These are phyloP conservation scores for Isoetes engelmannii DNA, from an alignment of 83 land plant genomes.

Conservation along the genomic window DNA sequence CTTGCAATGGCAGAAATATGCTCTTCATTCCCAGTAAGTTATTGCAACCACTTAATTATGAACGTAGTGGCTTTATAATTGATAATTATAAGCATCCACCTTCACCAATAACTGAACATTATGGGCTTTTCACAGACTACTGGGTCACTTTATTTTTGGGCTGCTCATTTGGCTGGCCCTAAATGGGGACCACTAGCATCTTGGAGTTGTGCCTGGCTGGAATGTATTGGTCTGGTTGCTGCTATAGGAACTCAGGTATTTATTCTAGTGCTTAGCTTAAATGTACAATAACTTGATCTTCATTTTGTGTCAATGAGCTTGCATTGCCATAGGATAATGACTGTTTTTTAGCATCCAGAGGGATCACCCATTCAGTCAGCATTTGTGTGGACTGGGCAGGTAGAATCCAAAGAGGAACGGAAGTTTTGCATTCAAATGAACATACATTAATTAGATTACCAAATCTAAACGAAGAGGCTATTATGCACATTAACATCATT, in stretches of 20 bases:
- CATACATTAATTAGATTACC: too few species aligned
- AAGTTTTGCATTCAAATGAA: not conserved
- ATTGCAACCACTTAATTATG: not conserved
- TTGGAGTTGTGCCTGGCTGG: constrained; percentile 96
- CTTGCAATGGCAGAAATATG: constrained; percentile 92
- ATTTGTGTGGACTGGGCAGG: not conserved
- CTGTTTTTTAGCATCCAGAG: not conserved
- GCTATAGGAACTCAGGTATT: constrained; percentile 84
- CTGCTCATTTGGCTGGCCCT: constrained; percentile 89
- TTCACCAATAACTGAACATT: not conserved
- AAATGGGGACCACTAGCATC: constrained; percentile 86
- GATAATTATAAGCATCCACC: not conserved
- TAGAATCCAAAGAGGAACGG: not conserved
- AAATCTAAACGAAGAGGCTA: too few species aligned
- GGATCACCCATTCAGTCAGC: not conserved
- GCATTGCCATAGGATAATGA: not conserved
- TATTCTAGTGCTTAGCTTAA: not conserved
- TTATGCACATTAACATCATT: too few species aligned
- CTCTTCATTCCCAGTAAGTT: constrained; percentile 75
- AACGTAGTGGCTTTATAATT: not conserved
- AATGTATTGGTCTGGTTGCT: constrained; percentile 74
- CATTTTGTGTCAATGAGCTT: not conserved
- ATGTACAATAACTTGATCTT: not conserved
- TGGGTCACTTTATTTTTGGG: constrained; percentile 90
- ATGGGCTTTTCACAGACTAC: constrained; percentile 51